phyloP scores from a whole-genome alignment of 495 filamentous ascomycete species.

The Neurospora sp. region DNA sequence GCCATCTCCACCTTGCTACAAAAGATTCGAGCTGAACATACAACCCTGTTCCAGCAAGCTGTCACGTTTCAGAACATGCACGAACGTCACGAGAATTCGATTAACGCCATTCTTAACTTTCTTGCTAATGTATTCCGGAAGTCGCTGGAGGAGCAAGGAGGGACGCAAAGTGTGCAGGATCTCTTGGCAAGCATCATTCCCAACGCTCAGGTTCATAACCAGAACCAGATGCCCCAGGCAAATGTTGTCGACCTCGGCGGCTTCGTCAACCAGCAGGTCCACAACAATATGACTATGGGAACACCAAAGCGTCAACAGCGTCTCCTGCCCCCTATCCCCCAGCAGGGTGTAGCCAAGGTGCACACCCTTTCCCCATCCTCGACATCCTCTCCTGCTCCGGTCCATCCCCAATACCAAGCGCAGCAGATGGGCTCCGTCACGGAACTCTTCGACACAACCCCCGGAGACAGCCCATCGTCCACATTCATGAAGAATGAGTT shows the following conservation, averaged over 20 bases:
- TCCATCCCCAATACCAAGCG: constrained; percentile 12
- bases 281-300: constrained; percentile 26
- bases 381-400: constrained; percentile 15
- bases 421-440: constrained; percentile 36
- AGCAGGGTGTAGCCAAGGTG: constrained; percentile 19
- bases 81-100: constrained; percentile 92
- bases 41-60: constrained; percentile 81
- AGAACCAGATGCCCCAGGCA: constrained; percentile 44
- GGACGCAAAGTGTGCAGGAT: constrained; percentile 57
- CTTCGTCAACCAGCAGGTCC: constrained; percentile 37
- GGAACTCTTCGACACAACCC: constrained; percentile 35
- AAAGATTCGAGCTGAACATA: constrained; percentile 72
- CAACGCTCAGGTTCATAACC: constrained; percentile 30
- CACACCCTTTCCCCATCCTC: constrained; percentile 19
- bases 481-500: constrained; percentile 37
- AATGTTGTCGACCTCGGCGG: constrained; percentile 70
- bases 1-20: constrained; percentile 71
- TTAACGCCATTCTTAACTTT: constrained; percentile 95
- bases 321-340: constrained; percentile 36
- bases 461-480: constrained; percentile 27
- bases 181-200: constrained; percentile 61
- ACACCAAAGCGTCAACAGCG: constrained; percentile 37
- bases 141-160: constrained; percentile 47
- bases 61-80: constrained; percentile 84
- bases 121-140: constrained; percentile 91